Base-by-base conservation (phyloP, 345 rosid species). In the Euphorbia peplus region DNA sequence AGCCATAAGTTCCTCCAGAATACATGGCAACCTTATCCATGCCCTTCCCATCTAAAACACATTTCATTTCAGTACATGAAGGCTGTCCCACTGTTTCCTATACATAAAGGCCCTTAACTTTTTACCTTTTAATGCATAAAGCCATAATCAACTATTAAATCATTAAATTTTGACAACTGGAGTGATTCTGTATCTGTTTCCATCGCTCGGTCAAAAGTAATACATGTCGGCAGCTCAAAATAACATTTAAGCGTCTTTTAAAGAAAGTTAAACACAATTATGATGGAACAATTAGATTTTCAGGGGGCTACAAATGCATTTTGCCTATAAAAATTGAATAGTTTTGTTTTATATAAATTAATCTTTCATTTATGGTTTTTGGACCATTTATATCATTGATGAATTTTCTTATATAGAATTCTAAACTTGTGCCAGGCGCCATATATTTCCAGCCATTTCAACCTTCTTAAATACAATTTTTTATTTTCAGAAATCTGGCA, bases 351-450 rank as follows among this genome's bases (percentile, higher is more conserved):
- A 4, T 28, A 35, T 32, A 53, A 8, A 42, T 9, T 62, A 13
- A 24, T 13, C n/a, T n/a, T 41, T 13, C 13, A 15, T 63, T 44
- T 42, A 63, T 63, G 22, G 21, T 25, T 63, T 14, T 63, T 63
- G 66, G 52, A 63, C 35, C 35, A 44, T 63, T n/a, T n/a, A n/a
- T 44, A 25, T 24, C 66, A 63, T 63, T 44, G 14, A 63, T 63
- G 35, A 37, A n/a, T 51, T 63, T 63, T 42, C 28, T 44, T 44
- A 44, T 44, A 44, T 5, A 16, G 12, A 44, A 18, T 44, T 44
- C 50, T 44, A 44, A 44, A 42, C 5, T 1, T 42, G 11, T 44
- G 11, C 50, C 15, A 44, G 15, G 50, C 50, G 50, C 12, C 50
- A 44, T 12, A 4, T 12, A 12, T 44, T 44, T 44, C 50, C 50